Percentiles rank a stretch among this genome's conserved stretches.
These are phyloP conservation scores for Fragaria iinumae DNA, from an alignment of 306 rosid species.

Conservation along the genomic window DNA sequence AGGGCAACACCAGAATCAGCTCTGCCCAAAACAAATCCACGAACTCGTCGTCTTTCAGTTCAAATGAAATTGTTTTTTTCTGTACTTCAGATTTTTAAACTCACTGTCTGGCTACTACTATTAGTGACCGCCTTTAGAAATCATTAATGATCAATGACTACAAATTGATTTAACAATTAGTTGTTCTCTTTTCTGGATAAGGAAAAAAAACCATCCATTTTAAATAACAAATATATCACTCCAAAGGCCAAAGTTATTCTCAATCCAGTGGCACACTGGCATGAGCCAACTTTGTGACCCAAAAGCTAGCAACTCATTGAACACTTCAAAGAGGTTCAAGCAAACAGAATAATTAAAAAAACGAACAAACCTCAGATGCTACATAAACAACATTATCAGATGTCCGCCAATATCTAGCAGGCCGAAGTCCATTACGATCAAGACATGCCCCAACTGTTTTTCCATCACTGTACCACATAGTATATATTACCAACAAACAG, in stretches of 20 bases:
- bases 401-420: constrained; percentile 99
- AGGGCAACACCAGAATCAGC: neutral
- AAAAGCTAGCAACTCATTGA: constrained; percentile 22
- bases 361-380: constrained; percentile 88
- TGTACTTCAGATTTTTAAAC: neutral
- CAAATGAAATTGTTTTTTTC: neutral
- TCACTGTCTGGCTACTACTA: neutral
- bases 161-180: neutral
- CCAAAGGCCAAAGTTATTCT: neutral
- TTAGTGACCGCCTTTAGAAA: neutral
- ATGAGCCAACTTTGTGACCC: constrained; percentile 4
- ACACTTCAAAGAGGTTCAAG: constrained; percentile 20
- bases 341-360: constrained; percentile 18
- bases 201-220: neutral
- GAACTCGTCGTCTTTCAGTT: neutral
- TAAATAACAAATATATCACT: neutral
- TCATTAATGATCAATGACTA: neutral
- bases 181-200: neutral
- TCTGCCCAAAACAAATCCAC: neutral
- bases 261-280: neutral
- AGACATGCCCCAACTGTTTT: constrained; percentile 98
- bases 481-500: constrained; percentile 33
- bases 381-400: constrained; percentile 95
- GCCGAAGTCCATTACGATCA: constrained; percentile 97
- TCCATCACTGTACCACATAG: constrained; percentile 74